Evolutionary conservation across 305 asterid species (phyloP), one percentile per base, ranked within the genome.

Genomic region (Euphrasia arctica): DNA sequence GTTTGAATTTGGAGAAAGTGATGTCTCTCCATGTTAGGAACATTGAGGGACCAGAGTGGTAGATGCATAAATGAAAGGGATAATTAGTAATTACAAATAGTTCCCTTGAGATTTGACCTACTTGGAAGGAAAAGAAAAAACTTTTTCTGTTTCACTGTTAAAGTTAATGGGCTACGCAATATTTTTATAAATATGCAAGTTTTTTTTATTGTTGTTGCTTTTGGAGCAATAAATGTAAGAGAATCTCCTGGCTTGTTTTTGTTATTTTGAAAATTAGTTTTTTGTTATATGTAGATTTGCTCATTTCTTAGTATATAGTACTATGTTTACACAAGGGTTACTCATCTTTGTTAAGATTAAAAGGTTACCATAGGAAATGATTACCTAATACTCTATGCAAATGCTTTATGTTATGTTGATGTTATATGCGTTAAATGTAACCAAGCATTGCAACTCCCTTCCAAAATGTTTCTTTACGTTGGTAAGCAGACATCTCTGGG

Each of bases 1-100:
- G 51, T 55, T 29, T 39, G 57, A 52, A 60, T 63, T 58, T 51
- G 49, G 22, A 18, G 68, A 47, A 65, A 64, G 56, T 51, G 13
- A 67, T 67, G 59, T 68, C 56, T 67, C 31, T 41, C 43, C 14
- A 45, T 55, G 52, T 64, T 27, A 22, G 10, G 57, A 41, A 15
- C 18, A 14, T 9, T 48, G 32, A 22, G 47, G 25, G 25, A 29
- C 13, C 47, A 42, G 52, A 11, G 22, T 13, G 66, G 8, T 2
- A 51, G 55, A 57, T 18, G 59, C 31, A 4, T 4, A 4, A 12
- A 36, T 63, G 43, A 58, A 11, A 47, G n/a, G 52, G 52, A 47
- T 18, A 18, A 18, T 18, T 18, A 18, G 22, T 47, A 47, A 12
- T 47, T 47, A 47, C 22, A 47, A 11, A 47, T 6, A 47, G 18